These are phyloP conservation scores for Actinidia chinensis DNA, from an alignment of 179 eudicot genomes.

Conservation along the genomic window DNA sequence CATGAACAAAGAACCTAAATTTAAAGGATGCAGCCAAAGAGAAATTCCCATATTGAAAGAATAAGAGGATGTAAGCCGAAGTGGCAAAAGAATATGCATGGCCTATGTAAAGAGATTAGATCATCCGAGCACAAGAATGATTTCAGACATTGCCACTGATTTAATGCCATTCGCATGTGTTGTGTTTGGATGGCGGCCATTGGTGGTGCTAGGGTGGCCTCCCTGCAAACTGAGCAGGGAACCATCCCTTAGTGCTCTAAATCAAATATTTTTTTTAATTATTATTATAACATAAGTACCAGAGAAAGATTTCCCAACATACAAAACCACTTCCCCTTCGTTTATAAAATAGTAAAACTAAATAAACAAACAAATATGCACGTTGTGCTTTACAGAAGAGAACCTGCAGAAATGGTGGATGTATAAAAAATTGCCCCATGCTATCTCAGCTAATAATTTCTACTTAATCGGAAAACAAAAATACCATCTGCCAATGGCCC, in stretches of 20 bases:
- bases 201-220: background rate
- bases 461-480: too few species aligned
- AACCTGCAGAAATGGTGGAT: too few species aligned
- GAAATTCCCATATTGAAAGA: background rate
- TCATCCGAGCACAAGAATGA: background rate
- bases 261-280: background rate
- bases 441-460: too few species aligned
- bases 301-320: background rate
- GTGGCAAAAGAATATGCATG: background rate
- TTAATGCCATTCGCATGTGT: background rate
- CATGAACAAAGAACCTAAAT: background rate
- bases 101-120: background rate
- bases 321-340: background rate
- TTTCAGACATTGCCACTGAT: background rate
- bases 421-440: too few species aligned
- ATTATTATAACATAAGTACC: background rate
- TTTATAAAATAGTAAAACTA: background rate
- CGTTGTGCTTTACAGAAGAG: too few species aligned
- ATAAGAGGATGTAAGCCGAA: slow-evolving; percentile 7
- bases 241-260: background rate
- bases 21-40: background rate
- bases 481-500: background rate
- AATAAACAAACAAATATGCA: background rate
- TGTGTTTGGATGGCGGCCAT: background rate
- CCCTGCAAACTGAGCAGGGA: background rate